phyloP scores from a whole-genome alignment of 1,284 basidiomycete genomes.

The Peniophora sp. region DNA sequence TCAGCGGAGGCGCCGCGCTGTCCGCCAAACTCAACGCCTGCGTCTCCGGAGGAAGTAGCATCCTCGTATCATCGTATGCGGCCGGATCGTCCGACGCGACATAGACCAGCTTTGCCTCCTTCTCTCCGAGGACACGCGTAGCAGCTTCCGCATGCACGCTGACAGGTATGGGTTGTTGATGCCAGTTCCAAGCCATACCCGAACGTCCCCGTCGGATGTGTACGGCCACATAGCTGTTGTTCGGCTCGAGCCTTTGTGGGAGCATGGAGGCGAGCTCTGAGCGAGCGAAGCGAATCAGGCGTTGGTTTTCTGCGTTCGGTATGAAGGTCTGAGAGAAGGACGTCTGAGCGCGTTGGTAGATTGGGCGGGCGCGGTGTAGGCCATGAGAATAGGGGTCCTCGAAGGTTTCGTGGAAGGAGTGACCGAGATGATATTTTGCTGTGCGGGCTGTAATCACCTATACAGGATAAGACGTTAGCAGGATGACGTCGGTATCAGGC shows the following conservation, averaged over 20 bases:
- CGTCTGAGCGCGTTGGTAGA: conserved; percentile 36
- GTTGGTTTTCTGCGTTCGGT: conserved; percentile 37
- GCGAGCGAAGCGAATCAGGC: conserved; percentile 42
- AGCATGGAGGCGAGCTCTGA: conserved; percentile 33
- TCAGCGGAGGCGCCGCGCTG: conserved; percentile 33
- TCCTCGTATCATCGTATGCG: conserved; percentile 33
- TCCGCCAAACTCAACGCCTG: conserved; percentile 36
- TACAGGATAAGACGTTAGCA: not conserved
- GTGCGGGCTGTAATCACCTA: conserved; percentile 58
- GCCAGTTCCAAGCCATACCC: conserved; percentile 37
- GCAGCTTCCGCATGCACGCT: conserved; percentile 33
- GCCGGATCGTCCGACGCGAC: conserved; percentile 53
- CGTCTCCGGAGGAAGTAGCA: conserved; percentile 27
- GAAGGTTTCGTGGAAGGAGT: conserved; percentile 45
- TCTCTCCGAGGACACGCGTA: conserved; percentile 9
- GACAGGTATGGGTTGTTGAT: conserved; percentile 39
- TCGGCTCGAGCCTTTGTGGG: conserved; percentile 13
- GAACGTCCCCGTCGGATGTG: conserved; percentile 52
- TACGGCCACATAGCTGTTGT: conserved; percentile 35
- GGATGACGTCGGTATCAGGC: not conserved
- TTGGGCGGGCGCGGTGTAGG: conserved; percentile 47
- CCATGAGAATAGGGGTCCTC: conserved; percentile 49
- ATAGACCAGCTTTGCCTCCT: conserved; percentile 32
- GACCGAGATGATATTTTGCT: conserved; percentile 54
- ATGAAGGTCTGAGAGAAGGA: conserved; percentile 47